Evolutionary conservation across 164 flowering plant genomes (phyloP).

Genomic region (Annona cherimola): DNA sequence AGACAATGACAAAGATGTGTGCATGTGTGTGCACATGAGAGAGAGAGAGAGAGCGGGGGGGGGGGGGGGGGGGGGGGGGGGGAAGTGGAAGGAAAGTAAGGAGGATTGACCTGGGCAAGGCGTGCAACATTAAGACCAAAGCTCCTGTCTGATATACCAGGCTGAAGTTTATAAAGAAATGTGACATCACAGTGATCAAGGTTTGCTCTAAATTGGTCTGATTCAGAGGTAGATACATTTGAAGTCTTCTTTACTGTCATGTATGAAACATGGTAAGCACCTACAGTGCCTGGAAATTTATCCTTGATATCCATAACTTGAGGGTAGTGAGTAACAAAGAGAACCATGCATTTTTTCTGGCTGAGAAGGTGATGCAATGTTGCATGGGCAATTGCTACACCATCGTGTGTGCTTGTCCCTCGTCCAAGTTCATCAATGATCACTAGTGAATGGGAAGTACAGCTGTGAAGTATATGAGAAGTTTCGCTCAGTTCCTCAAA

Average conservation of each 20-base stretch:
- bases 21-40: too few relatives aligned
- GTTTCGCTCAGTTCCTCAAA: constrained; percentile 88
- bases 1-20: too few relatives aligned
- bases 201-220: constrained; percentile 11
- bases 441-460: constrained; percentile 66
- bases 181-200: constrained; percentile 43
- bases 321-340: constrained; percentile 97
- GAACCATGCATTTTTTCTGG: constrained; percentile 69
- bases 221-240: constrained; percentile 11
- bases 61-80: too few relatives aligned
- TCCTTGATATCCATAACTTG: constrained; percentile 57
- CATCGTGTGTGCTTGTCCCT: constrained; percentile 98
- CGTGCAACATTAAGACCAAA: constrained; percentile 94
- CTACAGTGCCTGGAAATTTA: constrained; percentile 66
- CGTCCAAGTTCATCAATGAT: constrained; percentile 97
- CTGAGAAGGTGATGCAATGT: constrained; percentile 66
- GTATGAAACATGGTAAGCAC: constrained; percentile 84
- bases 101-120: constrained; percentile 79
- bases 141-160: constrained; percentile 76
- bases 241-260: constrained; percentile 36
- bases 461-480: constrained; percentile 60
- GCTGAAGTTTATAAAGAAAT: constrained; percentile 80
- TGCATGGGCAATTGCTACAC: constrained; percentile 92
- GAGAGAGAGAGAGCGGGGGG: too few relatives aligned
- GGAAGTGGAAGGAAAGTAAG: neutral